A percentile compares a stretch with the other conserved stretches of the same genome.
phyloP scores from a whole-genome alignment of 2,329 filamentous ascomycete genomes.

The Diaporthe helianthi region DNA sequence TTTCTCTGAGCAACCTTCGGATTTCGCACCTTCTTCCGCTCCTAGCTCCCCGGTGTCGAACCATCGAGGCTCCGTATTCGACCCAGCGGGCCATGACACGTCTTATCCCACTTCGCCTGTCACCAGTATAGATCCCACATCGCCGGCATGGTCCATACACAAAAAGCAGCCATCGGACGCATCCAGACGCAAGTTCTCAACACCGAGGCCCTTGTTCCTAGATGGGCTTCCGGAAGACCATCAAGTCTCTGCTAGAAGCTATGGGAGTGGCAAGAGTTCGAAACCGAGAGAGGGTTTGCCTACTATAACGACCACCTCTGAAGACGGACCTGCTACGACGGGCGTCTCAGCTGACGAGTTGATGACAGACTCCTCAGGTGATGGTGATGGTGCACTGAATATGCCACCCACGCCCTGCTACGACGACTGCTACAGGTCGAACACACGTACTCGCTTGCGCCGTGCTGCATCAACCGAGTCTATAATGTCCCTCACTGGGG shows the following conservation, averaged over 20 bases:
- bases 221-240: constrained; percentile 30
- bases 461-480: constrained; percentile 84
- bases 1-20: constrained; percentile 66
- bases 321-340: constrained; percentile 40
- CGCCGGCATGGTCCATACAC: constrained; percentile 63
- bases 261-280: not conserved
- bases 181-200: constrained; percentile 58
- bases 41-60: constrained; percentile 83
- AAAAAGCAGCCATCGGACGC: constrained; percentile 64
- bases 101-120: constrained; percentile 84
- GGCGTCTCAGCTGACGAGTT: constrained; percentile 46
- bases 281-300: constrained; percentile 39
- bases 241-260: constrained; percentile 37
- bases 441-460: constrained; percentile 45
- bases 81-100: constrained; percentile 71
- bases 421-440: constrained; percentile 41
- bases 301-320: constrained; percentile 42
- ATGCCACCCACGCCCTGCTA: constrained; percentile 28
- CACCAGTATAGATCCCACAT: constrained; percentile 74
- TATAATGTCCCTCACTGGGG: constrained; percentile 83
- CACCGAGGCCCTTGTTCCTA: constrained; percentile 43
- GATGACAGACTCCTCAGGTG: constrained; percentile 42
- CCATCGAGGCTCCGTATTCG: constrained; percentile 79
- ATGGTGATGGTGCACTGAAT: constrained; percentile 28
- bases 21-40: constrained; percentile 74